Evolutionary conservation across 1,284 basidiomycete species (phyloP), one percentile per base, ranked within the genome.

Genomic region (Violaceomyces palustris): DNA sequence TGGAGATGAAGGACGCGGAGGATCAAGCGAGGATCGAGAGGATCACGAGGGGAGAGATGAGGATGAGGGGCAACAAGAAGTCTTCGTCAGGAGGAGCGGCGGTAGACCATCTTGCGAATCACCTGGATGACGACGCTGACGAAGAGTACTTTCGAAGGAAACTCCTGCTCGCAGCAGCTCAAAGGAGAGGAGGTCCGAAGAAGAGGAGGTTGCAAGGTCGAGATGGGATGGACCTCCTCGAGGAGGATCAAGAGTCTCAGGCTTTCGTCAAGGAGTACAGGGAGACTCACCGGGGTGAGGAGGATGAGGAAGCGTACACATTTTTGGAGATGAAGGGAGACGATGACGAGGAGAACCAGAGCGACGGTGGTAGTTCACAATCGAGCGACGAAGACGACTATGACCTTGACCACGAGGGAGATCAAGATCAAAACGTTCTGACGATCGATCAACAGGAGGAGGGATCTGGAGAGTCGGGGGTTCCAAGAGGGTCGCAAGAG

Each of bases 91-190:
- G 58, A 43, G 18, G 39, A 24, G 38, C 29, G 1, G 59, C 50
- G 6, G 25, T 47, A 10, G 51, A 48, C 17, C 51, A 45, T 2
- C 44, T 72, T 23, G 69, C 63, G 17, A 61, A 54, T 7, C 46
- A 58, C 26, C 45, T 72, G 17, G 69, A 72, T 41, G 66, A 69
- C 6, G 69, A 72, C 39, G 69, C 58, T 5, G 66, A 69, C 17
- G 66, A 69, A 14, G 69, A 68, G 19, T 51, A 61, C 21, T 41
- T 67, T 19, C 47, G 45, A 26, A 38, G 61, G 10, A 15, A 39
- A 5, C 49, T 60, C 11, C 47, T 42, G n/a, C 36, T 44, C 50
- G 50, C 45, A 4, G 30, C 29, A 64, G 45, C 37, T 63, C 12
- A 55, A 64, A 18, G 58, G 57, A 4, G 57, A 52, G 3, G 55